Evolutionary conservation across 805 yeast species (phyloP).

Genomic region (Yamadazyma takamatsuzukensis): DNA sequence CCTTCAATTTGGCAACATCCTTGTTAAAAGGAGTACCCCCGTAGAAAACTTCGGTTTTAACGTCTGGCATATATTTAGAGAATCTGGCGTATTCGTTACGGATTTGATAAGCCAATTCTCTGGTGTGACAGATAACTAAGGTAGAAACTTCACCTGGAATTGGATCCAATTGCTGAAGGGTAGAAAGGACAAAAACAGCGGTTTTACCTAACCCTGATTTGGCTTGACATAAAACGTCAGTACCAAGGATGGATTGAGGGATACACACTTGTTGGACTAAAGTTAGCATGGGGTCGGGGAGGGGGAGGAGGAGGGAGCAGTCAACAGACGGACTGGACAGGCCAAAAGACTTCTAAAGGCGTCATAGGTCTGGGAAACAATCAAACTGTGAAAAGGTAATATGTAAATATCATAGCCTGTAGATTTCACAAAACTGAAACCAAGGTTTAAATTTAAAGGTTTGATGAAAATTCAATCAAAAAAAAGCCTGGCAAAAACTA

Average conservation of each 20-base stretch:
- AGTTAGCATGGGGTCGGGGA: too few species aligned
- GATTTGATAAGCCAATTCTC: constrained; percentile 98
- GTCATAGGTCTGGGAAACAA: too few species aligned
- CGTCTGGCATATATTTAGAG: constrained; percentile 98
- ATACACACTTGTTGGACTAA: constrained; percentile 97
- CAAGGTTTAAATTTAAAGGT: too few species aligned
- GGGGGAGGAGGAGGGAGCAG: too few species aligned
- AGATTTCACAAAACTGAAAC: neutral
- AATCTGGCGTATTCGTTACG: constrained; percentile 96
- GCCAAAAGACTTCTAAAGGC: too few species aligned
- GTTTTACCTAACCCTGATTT: constrained; percentile 99
- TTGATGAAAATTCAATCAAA: too few species aligned
- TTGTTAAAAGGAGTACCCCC: constrained; percentile 89
- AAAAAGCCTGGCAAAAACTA: too few species aligned
- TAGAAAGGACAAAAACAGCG: constrained; percentile 93
- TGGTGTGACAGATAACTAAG: constrained; percentile 93
- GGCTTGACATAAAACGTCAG: constrained; percentile 98
- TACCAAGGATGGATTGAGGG: constrained; percentile 96
- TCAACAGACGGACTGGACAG: too few species aligned
- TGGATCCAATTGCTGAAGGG: constrained; percentile 95
- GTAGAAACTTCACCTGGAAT: constrained; percentile 95
- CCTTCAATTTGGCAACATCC: constrained; percentile 83
- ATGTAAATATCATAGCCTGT: neutral
- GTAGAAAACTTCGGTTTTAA: constrained; percentile 92
- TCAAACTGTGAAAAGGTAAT: too few species aligned